Evolutionary conservation across 306 rosid species (phyloP).

Genomic region (Cicer pinnatifidum): DNA sequence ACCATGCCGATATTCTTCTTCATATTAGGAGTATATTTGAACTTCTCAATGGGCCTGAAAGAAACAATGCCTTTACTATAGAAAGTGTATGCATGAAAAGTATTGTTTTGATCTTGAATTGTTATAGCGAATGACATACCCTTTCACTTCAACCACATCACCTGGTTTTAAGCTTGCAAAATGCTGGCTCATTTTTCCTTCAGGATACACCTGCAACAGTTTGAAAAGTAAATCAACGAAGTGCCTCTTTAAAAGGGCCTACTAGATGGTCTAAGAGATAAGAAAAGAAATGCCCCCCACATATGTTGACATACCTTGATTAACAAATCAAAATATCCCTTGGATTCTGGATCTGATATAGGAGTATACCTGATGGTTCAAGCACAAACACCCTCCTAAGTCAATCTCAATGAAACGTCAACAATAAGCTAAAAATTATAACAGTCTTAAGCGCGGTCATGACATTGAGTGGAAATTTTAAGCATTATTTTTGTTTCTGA

Average conservation of each 20-base stretch:
- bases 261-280: slow-evolving; percentile 5
- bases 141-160: slow-evolving; percentile 95
- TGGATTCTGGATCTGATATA: slow-evolving; percentile 86
- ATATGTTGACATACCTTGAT: slow-evolving; percentile 69
- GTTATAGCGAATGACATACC: slow-evolving; percentile 57
- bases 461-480: slow-evolving; percentile 22
- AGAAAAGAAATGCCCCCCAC: slow-evolving; percentile 30
- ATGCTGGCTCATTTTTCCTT: slow-evolving; percentile 98
- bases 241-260: slow-evolving; percentile 16
- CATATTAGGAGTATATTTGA: slow-evolving; percentile 91
- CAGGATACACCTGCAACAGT: slow-evolving; percentile 81
- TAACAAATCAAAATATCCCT: slow-evolving; percentile 91
- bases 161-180: slow-evolving; percentile 97
- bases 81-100: slow-evolving; percentile 40
- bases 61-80: slow-evolving; percentile 36
- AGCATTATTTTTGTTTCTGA: not conserved
- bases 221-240: slow-evolving; percentile 34
- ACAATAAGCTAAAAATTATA: slow-evolving; percentile 24
- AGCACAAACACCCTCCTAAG: slow-evolving; percentile 32
- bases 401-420: slow-evolving; percentile 30
- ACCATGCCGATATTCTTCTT: slow-evolving; percentile 99
- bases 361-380: slow-evolving; percentile 84
- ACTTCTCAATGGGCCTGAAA: slow-evolving; percentile 92
- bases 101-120: slow-evolving; percentile 29
- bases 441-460: slow-evolving; percentile 25